Evolutionary conservation across 2,329 filamentous ascomycete genomes (phyloP).

Genomic region (Phaeosphaeriaceae sp.): DNA sequence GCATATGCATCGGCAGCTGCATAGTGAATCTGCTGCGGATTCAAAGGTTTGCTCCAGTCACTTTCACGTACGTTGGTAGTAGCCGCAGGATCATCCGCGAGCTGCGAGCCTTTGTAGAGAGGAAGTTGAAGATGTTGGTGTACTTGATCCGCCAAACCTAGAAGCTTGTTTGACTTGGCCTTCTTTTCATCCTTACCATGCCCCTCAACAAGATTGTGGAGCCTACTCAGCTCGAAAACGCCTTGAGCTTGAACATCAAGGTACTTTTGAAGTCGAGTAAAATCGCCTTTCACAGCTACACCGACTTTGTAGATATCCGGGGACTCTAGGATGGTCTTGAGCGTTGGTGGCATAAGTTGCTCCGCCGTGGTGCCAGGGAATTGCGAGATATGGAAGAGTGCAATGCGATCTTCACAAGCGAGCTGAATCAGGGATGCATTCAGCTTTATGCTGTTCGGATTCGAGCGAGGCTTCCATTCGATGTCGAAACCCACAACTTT

Average conservation of each 20-base stretch:
- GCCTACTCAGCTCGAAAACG: slow-evolving; percentile 81
- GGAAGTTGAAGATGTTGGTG: slow-evolving; percentile 75
- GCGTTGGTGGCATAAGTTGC: slow-evolving; percentile 71
- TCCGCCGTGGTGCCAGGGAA: slow-evolving; percentile 46
- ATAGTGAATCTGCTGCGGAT: slow-evolving; percentile 71
- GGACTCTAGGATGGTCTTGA: slow-evolving; percentile 76
- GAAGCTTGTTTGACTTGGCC: slow-evolving; percentile 55
- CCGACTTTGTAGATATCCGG: slow-evolving; percentile 74
- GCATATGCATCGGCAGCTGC: slow-evolving; percentile 86
- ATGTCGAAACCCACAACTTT: slow-evolving; percentile 85
- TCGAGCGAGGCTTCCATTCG: slow-evolving; percentile 71
- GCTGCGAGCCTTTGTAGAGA: slow-evolving; percentile 73
- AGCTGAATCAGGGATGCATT: slow-evolving; percentile 86
- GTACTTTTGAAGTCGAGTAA: slow-evolving; percentile 70
- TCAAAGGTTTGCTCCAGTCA: slow-evolving; percentile 73
- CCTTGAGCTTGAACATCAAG: slow-evolving; percentile 67
- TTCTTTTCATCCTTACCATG: background rate
- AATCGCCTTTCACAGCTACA: slow-evolving; percentile 72
- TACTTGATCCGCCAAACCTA: slow-evolving; percentile 74
- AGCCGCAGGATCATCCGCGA: slow-evolving; percentile 24
- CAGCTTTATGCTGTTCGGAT: slow-evolving; percentile 68
- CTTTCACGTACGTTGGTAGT: slow-evolving; percentile 67
- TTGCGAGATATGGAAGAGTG: slow-evolving; percentile 77
- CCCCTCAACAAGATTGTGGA: slow-evolving; percentile 73
- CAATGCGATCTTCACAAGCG: slow-evolving; percentile 77